A percentile compares a stretch with the other conserved stretches of the same genome.
Conservation (phyloP, 345 rosid genomes). For the Eucalyptus urophylla region DNA sequence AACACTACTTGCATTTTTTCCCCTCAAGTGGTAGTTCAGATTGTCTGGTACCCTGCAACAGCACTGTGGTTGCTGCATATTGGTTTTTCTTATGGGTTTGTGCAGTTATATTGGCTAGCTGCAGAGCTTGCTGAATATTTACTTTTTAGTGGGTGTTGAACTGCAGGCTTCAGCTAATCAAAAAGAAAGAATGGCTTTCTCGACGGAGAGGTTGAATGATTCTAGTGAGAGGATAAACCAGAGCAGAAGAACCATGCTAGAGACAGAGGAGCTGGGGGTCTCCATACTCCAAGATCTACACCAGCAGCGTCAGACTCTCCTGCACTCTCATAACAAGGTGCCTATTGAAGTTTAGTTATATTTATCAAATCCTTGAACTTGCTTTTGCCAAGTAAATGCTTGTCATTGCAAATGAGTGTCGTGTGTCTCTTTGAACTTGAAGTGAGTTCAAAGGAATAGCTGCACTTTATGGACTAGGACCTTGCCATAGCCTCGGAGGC, state of each 20-base stretch:
- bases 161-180: constrained; percentile 67
- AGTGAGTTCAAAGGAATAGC: neutral
- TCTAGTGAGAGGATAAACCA: constrained; percentile 73
- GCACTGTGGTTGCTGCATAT: neutral
- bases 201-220: constrained; percentile 68
- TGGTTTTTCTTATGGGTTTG: neutral
- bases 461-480: neutral
- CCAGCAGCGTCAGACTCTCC: constrained; percentile 83
- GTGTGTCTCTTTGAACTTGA: neutral
- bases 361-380: neutral
- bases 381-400: neutral
- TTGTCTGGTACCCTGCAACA: neutral
- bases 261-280: constrained; percentile 85
- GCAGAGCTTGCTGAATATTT: neutral
- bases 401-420: neutral
- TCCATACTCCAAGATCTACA: constrained; percentile 81
- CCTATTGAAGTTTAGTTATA: neutral
- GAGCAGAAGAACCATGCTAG: constrained; percentile 78
- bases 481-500: neutral
- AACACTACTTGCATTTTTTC: neutral
- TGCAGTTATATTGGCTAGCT: neutral
- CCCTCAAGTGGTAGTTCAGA: neutral
- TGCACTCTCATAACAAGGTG: constrained; percentile 76
- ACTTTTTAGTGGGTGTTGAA: neutral
- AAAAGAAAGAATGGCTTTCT: constrained; percentile 61